Percentiles rank a stretch among this genome's conserved stretches.
phyloP scores from a whole-genome alignment of 2,329 filamentous ascomycete genomes.

The Aspergillus tanneri region DNA sequence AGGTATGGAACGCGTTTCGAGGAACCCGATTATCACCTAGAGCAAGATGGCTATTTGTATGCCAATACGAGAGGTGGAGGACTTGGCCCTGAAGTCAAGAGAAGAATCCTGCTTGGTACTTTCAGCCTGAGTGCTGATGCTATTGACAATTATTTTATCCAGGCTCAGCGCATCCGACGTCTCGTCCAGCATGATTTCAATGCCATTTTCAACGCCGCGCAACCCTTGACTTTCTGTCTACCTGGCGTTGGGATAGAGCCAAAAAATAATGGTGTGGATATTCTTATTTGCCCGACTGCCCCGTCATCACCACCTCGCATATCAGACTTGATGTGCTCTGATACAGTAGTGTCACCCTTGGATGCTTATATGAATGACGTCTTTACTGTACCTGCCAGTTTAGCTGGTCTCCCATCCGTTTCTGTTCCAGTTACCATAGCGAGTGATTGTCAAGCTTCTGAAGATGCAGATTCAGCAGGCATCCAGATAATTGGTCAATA shows the following conservation, averaged over 20 bases:
- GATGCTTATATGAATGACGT: constrained; percentile 90
- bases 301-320: constrained; percentile 71
- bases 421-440: constrained; percentile 67
- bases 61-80: constrained; percentile 69
- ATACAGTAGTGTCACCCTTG: constrained; percentile 49
- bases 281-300: constrained; percentile 83
- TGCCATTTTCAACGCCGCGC: constrained; percentile 66
- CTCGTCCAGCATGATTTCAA: constrained; percentile 87
- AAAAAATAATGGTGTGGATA: constrained; percentile 60
- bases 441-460: constrained; percentile 5
- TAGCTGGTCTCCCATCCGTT: constrained; percentile 85
- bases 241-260: constrained; percentile 7
- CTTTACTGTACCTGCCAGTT: constrained; percentile 89
- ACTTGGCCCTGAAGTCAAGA: constrained; percentile 81
- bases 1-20: constrained; percentile 70
- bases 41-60: constrained; percentile 62
- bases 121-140: constrained; percentile 87
- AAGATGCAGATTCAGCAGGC: constrained; percentile 31
- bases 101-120: constrained; percentile 82
- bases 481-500: constrained; percentile 51
- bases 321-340: constrained; percentile 49
- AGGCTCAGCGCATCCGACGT: constrained; percentile 83
- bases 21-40: constrained; percentile 52
- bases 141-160: constrained; percentile 94
- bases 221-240: constrained; percentile 57